Base-by-base conservation (phyloP, 2,329 filamentous ascomycete species). In the Paecilomyces fulvus region DNA sequence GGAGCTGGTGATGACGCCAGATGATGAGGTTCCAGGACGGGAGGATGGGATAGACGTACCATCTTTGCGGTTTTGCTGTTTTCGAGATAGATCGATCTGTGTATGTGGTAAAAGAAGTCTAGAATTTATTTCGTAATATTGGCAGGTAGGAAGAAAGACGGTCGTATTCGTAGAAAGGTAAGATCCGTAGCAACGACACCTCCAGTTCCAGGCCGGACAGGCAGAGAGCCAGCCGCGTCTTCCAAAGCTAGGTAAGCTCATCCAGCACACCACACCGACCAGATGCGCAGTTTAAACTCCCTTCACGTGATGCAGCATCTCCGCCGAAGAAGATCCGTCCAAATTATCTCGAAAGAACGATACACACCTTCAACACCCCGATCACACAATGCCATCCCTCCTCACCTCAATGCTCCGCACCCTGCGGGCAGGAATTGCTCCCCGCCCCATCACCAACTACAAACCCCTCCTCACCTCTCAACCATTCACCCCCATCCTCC, bases 401-500 rank as follows among this genome's bases (percentile, higher is more conserved):
- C 63, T 68, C 53, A 66, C 69, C 6, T 68, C 69, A 9, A 62
- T 73, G 49, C 69, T 73, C 51, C 64, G 68, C 59, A 66, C 66
- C 57, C 61, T 74, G 54, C 67, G 70, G 60, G 67, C 67, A 23
- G 48, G 14, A 8, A 12, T 7, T 25, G 10, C 21, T 20, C 3
- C 49, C 14, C 52, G 58, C 48, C 55, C 53, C 55, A 54, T 55
- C 54, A 56, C 60, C 37, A 17, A 5, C 37, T 43, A 20, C 37
- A 43, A 43, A 51, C 59, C 55, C 65, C 67, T 63, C 68, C 65
- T 31, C 58, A 64, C 55, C 58, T 61, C 57, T 57, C 65, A 57
- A 49, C 58, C 52, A 57, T 63, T 70, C 51, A 54, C 70, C 70
- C 59, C 56, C 33, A 52, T 56, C 31, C 56, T 56, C 56, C 49